Evolutionary conservation across 257 asterid genomes (phyloP).

Genomic region (Verbascum thapsus): DNA sequence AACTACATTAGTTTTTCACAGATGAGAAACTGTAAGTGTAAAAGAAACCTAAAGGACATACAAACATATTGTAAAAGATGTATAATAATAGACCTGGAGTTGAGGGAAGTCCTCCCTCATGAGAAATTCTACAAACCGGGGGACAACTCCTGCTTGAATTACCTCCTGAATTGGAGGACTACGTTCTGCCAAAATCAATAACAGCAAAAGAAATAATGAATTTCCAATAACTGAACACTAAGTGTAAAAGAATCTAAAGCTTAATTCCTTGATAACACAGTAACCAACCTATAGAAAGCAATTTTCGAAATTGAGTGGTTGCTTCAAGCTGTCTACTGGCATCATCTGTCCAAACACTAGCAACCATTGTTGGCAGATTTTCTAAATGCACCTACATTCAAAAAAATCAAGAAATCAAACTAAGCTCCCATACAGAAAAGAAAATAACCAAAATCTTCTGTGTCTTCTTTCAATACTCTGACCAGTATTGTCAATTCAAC

Average conservation of each 20-base stretch:
- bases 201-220: background rate
- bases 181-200: conserved; percentile 52
- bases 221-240: conserved; percentile 10
- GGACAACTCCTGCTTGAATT: conserved; percentile 82
- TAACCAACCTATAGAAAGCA: conserved; percentile 74
- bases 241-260: background rate
- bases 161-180: conserved; percentile 91
- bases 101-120: conserved; percentile 80
- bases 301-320: conserved; percentile 71
- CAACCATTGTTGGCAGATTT: conserved; percentile 69
- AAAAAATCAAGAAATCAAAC: background rate
- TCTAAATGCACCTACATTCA: conserved; percentile 55
- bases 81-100: conserved; percentile 65
- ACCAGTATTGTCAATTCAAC: background rate
- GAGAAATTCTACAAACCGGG: conserved; percentile 79
- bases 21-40: background rate
- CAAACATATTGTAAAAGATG: background rate
- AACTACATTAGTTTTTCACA: conserved; percentile 42
- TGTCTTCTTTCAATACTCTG: background rate
- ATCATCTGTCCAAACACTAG: conserved; percentile 68
- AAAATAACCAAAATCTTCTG: background rate
- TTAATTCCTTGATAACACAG: background rate
- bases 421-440: background rate
- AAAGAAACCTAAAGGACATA: background rate
- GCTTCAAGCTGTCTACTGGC: conserved; percentile 65